Evolutionary conservation across 768 basidiomycete genomes (phyloP), one percentile per base, ranked within the genome.

Genomic region (Cyclocybe cylindracea): DNA sequence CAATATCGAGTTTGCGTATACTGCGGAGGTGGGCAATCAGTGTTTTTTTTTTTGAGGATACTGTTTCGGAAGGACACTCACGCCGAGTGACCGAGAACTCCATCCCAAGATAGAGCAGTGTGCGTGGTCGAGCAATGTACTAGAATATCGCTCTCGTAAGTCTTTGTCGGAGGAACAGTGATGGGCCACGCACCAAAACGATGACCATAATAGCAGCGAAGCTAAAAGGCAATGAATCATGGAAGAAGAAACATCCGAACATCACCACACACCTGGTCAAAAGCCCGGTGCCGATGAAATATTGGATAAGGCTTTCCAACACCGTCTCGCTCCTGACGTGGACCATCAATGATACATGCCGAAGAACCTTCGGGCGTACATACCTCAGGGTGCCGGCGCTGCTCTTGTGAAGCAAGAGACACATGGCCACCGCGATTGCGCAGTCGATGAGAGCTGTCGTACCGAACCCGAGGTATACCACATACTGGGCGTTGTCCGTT

Each of bases 221-320:
- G 42, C 69, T 70, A 39, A 33, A 19, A 34, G 24, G 16, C 9
- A 50, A 43, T 33, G 16, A 38, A 33, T 36, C 8, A 36, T 13
- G 47, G 35, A 14, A 33, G 39, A 44, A 7, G 11, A 35, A 38
- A 34, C 14, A 38, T 10, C 2, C 3, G 7, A 38, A 11, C 47
- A 32, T 49, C 24, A 24, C 24, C 24, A 24, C 24, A 5, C 24
- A 67, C 69, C 66, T 67, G 39, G 68, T 70, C 39, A 67, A 44
- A 10, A 70, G 55, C 1, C 69, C 69, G 10, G 69, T 68, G 4
- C 64, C 67, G 36, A 70, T 60, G 39, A 66, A 66, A 50, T 69
- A 70, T 39, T 63, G 62, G 19, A 68, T 66, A 34, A 70, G 51
- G 19, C 50, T 65, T 13, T 63, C 59, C 4, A 70, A 46, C 9